A percentile compares a stretch with the other conserved stretches of the same genome.
phyloP scores from a whole-genome alignment of 306 rosid species.

The Lagenaria siceraria region DNA sequence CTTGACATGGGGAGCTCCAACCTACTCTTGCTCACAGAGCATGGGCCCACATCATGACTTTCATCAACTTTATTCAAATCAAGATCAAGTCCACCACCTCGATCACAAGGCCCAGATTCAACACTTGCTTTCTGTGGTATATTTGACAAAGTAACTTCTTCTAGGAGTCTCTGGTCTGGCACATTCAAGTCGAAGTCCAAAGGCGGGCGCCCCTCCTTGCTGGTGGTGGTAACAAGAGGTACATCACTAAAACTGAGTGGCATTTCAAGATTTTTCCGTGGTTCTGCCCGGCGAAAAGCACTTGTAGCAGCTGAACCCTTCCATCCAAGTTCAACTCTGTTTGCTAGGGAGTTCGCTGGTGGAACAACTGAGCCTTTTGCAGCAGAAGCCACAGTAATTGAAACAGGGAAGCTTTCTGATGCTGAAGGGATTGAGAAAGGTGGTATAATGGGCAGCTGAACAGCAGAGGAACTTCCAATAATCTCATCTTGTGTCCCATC shows the following conservation, averaged over 20 bases:
- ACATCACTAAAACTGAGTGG: constrained; percentile 22
- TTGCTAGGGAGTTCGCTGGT: constrained; percentile 58
- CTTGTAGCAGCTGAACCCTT: constrained; percentile 97
- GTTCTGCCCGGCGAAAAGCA: constrained; percentile 95
- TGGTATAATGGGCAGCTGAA: constrained; percentile 2
- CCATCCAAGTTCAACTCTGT: constrained; percentile 81
- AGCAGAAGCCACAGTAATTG: constrained; percentile 82
- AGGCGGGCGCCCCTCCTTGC: constrained; percentile 47
- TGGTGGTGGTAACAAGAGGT: constrained; percentile 19
- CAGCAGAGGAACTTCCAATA: constrained; percentile 34
- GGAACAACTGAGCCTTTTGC: constrained; percentile 74
- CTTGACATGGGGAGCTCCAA: constrained; percentile 39
- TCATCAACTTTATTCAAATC: constrained; percentile 49
- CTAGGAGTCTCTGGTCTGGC: constrained; percentile 57
- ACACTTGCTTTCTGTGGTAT: constrained; percentile 12
- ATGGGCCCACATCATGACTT: constrained; percentile 10
- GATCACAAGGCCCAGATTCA: constrained; percentile 34
- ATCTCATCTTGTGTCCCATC: constrained; percentile 53
- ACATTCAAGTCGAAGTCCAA: constrained; percentile 84
- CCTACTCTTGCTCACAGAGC: constrained; percentile 30
- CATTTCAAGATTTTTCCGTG: constrained; percentile 49
- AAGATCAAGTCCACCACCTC: constrained; percentile 57
- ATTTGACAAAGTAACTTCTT: constrained; percentile 40
- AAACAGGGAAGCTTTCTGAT: constrained; percentile 52
- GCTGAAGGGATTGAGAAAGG: constrained; percentile 49